Evolutionary conservation across 139 green algal species (phyloP).

Genomic region (Chlorella sp.): DNA sequence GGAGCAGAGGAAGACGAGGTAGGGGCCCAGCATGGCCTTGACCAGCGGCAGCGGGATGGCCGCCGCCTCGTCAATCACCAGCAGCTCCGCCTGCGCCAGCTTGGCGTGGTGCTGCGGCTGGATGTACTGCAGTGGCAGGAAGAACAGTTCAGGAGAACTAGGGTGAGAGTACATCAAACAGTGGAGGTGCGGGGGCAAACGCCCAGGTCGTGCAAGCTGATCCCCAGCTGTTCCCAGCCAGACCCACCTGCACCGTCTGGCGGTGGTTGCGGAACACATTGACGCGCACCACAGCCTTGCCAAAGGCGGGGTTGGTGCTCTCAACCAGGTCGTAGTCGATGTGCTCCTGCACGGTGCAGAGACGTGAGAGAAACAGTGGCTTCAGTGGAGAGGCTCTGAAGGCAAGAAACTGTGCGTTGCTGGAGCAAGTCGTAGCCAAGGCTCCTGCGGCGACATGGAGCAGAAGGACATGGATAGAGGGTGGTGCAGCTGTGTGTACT

Average conservation of each 20-base stretch:
- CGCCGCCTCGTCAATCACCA: conserved; percentile 98
- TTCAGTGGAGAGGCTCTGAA: no score
- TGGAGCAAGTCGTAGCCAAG: no score
- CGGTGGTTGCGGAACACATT: conserved; percentile 94
- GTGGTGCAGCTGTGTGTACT: no score
- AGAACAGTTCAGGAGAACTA: no score
- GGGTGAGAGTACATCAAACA: no score
- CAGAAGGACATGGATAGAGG: no score
- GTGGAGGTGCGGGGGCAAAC: no score
- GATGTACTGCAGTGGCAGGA: conserved; percentile 83
- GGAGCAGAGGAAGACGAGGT: conserved; percentile 98
- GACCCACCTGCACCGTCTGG: conserved; percentile 60
- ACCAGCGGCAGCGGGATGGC: conserved; percentile 97
- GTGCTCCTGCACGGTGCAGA: conserved; percentile 76
- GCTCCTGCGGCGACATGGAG: no score
- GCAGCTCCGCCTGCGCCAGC: conserved; percentile 93
- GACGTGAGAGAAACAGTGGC: no score
- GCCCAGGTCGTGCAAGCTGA: no score
- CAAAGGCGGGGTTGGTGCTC: conserved; percentile 92
- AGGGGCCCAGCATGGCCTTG: conserved; percentile 94
- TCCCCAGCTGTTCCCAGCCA: no score
- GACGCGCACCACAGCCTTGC: conserved; percentile 90
- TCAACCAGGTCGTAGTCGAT: conserved; percentile 98
- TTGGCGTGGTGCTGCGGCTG: conserved; percentile 89
- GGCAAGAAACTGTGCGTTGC: no score